Conservation (phyloP, 805 yeast species). For the Huiozyma naganishii region DNA sequence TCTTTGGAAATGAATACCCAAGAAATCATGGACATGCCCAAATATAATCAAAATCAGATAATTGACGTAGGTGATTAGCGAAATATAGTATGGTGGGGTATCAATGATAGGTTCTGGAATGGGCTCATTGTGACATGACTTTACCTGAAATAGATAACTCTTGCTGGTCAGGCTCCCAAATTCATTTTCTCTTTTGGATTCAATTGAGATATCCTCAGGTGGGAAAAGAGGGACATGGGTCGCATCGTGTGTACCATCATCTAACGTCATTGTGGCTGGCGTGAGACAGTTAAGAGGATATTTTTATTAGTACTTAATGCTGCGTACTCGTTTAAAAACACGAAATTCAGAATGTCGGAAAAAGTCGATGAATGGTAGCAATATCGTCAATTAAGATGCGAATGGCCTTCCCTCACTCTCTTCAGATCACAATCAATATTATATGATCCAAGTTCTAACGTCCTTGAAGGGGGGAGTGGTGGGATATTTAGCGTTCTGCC, state of each 20-base stretch:
- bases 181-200: slow-evolving; percentile 46
- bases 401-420: too few relatives aligned
- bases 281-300: neutral
- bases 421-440: too few relatives aligned
- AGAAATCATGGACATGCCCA: slow-evolving; percentile 85
- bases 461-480: too few relatives aligned
- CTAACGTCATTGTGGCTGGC: neutral
- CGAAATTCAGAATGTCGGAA: too few relatives aligned
- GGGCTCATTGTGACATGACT: slow-evolving; percentile 44
- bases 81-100: slow-evolving; percentile 76
- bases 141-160: slow-evolving; percentile 54
- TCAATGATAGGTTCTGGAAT: slow-evolving; percentile 55
- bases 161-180: slow-evolving; percentile 59
- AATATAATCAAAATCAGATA: slow-evolving; percentile 75
- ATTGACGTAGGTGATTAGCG: slow-evolving; percentile 73
- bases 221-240: slow-evolving; percentile 29
- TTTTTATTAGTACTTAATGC: neutral
- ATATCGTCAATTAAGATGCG: too few relatives aligned
- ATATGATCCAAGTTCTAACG: too few relatives aligned
- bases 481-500: too few relatives aligned
- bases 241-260: slow-evolving; percentile 7
- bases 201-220: slow-evolving; percentile 24
- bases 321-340: too few relatives aligned
- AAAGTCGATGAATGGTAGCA: too few relatives aligned
- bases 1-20: slow-evolving; percentile 66